Percentiles rank a stretch among this genome's conserved stretches.
Conservation (phyloP, 768 basidiomycete genomes). For the Mrakia gelida region DNA sequence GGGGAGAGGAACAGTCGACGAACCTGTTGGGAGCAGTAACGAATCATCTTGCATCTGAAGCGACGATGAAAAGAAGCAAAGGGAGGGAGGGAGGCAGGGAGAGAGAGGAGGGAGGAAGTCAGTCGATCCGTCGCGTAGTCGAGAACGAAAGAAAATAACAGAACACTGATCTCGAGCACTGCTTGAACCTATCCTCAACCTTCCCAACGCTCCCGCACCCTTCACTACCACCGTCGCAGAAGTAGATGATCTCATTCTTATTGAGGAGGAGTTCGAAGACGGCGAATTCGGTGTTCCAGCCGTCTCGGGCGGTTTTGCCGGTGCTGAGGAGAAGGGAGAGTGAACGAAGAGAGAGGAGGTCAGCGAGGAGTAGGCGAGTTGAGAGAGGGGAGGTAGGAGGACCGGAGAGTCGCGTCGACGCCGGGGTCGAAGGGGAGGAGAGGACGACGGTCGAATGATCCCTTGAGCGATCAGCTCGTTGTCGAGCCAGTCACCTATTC, state of each 20-base stretch:
- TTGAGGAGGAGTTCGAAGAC: not conserved
- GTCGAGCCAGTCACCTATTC: too few relatives aligned
- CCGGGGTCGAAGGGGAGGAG: constrained; percentile 47
- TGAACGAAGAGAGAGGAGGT: not conserved
- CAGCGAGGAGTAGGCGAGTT: not conserved
- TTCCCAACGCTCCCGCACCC: not conserved
- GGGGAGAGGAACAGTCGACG: not conserved
- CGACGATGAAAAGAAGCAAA: not conserved
- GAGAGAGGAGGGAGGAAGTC: not conserved
- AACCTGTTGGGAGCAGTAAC: not conserved
- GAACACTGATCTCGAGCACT: constrained; percentile 36
- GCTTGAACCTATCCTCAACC: not conserved
- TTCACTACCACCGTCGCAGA: not conserved
- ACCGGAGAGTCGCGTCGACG: constrained; percentile 58
- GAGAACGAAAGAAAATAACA: not conserved
- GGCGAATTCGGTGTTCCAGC: not conserved
- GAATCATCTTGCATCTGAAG: not conserved
- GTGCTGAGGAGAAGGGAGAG: not conserved
- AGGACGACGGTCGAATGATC: too few relatives aligned
- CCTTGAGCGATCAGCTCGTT: too few relatives aligned
- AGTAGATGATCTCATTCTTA: not conserved
- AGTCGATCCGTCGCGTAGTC: too few relatives aligned
- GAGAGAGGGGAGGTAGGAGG: constrained; percentile 48
- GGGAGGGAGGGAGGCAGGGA: too few relatives aligned
- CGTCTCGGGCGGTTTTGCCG: not conserved